A percentile compares a stretch with the other conserved stretches of the same genome.
These are phyloP conservation scores for Kuraishia molischiana DNA, from an alignment of 805 yeast genomes.

Conservation along the genomic window DNA sequence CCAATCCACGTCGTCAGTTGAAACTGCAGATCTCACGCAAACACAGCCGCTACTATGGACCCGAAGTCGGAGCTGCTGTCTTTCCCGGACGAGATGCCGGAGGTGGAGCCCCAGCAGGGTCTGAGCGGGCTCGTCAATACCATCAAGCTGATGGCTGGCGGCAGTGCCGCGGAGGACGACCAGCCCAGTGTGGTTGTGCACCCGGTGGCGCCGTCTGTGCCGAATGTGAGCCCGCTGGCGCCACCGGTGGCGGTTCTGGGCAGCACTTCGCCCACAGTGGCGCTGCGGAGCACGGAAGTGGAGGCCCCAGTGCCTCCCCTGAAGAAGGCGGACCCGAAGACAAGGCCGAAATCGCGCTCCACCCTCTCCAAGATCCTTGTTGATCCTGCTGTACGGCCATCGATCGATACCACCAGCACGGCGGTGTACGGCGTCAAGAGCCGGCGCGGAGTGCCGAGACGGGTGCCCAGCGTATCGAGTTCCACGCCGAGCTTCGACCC, in stretches of 20 bases:
- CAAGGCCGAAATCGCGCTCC: background rate
- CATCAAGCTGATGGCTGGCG: background rate
- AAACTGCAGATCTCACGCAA: too few relatives aligned
- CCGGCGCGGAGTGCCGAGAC: background rate
- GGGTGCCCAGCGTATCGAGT: slow-evolving; percentile 4
- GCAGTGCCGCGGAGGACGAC: background rate
- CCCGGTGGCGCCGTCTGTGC: too few relatives aligned
- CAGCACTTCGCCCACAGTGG: background rate
- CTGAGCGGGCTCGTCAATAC: background rate
- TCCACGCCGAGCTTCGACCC: slow-evolving; percentile 1
- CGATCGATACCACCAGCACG: background rate
- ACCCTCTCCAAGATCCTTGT: background rate
- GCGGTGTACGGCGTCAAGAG: background rate
- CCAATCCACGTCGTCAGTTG: too few relatives aligned
- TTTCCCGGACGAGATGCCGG: background rate
- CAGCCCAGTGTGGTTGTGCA: background rate
- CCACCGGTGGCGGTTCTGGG: background rate
- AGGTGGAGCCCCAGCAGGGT: background rate
- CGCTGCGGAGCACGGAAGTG: background rate
- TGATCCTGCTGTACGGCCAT: background rate
- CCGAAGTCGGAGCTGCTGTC: background rate
- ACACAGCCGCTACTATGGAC: too few relatives aligned
- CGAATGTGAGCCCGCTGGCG: background rate
- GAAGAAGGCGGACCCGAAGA: background rate
- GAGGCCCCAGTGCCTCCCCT: background rate